Base-by-base conservation (phyloP, 2,329 filamentous ascomycete genomes). In the Amphichorda felina region DNA sequence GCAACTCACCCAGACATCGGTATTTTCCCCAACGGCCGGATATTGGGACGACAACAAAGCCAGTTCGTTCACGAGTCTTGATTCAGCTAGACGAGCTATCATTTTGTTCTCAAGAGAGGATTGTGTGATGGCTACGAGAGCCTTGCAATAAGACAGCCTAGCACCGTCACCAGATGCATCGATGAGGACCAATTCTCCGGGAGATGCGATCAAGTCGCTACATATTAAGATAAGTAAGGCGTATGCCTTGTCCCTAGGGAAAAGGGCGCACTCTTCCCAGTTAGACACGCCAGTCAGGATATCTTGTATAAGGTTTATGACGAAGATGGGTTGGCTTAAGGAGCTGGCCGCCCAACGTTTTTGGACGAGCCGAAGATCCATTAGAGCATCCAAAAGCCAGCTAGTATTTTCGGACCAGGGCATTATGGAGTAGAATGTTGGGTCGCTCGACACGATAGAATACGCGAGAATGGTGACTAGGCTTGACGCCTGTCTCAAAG, bases 331-430 rank as follows among this genome's bases (percentile, higher is more conserved):
- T 15, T 54, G 52, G 26, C 43, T 47, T 13, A 49, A 49, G 37
- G 46, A 45, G 31, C 45, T 26, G 27, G 47, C 36, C 26, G 55
- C 53, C 54, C 63, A 60, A 41, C 51, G 50, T 21, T 53, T 56
- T 38, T 64, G 60, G 9, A 56, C 47, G 15, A 55, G 46, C 34
- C 61, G 56, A 21, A 72, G 48, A 29, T 61, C 56, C 25, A 65
- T 54, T 41, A 64, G 51, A 6, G 58, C 57, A 45, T 75, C 70
- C 39, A 72, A 50, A 10, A 73, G 49, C 68, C 68, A 72, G 10
- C 63, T 57, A 1, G 58, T 49, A 38, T 56, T 56, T 40, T 64
- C 64, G 14, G 51, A 53, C 34, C 61, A 60, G 38, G 50, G 51
- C 13, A 53, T 48, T 9, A 49, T 43, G 21, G 47, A 52, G 8